Evolutionary conservation across 345 rosid species (phyloP).

Genomic region (Syzygium grande): DNA sequence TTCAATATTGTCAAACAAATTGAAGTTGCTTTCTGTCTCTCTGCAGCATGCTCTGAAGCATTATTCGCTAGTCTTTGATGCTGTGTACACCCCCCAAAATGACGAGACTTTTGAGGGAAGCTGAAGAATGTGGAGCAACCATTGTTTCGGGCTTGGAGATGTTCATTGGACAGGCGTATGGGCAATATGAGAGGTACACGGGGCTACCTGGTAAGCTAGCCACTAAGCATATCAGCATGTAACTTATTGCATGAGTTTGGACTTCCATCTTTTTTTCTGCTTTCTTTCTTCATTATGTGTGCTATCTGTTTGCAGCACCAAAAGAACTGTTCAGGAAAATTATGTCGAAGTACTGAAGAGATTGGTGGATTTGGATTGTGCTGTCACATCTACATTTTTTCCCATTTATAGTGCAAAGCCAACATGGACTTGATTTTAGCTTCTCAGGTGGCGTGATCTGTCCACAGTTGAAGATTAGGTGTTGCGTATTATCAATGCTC

Average conservation of each 20-base stretch:
- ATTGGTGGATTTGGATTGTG: neutral
- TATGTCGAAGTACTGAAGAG: slow-evolving; percentile 47
- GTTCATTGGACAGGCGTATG: slow-evolving; percentile 92
- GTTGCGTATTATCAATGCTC: neutral
- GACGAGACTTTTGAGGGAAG: slow-evolving; percentile 78
- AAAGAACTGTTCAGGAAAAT: slow-evolving; percentile 59
- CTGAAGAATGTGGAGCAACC: slow-evolving; percentile 68
- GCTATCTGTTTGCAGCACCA: slow-evolving; percentile 48
- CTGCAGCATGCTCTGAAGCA: slow-evolving; percentile 61
- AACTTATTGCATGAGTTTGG: neutral
- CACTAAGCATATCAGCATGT: neutral
- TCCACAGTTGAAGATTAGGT: neutral
- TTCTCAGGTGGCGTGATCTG: neutral
- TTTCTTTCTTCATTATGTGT: neutral
- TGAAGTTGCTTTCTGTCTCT: neutral
- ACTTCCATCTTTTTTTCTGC: neutral
- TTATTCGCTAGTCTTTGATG: slow-evolving; percentile 76
- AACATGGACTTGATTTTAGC: neutral
- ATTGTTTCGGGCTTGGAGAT: slow-evolving; percentile 75
- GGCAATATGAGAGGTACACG: slow-evolving; percentile 75
- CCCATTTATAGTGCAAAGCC: neutral
- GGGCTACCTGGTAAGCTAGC: slow-evolving; percentile 18
- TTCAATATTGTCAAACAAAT: neutral
- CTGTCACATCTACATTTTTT: neutral
- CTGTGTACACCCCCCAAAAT: slow-evolving; percentile 76